A percentile compares a stretch with the other conserved stretches of the same genome.
Conservation (phyloP, 1,284 basidiomycete species). For the Prillingera fragicola region DNA sequence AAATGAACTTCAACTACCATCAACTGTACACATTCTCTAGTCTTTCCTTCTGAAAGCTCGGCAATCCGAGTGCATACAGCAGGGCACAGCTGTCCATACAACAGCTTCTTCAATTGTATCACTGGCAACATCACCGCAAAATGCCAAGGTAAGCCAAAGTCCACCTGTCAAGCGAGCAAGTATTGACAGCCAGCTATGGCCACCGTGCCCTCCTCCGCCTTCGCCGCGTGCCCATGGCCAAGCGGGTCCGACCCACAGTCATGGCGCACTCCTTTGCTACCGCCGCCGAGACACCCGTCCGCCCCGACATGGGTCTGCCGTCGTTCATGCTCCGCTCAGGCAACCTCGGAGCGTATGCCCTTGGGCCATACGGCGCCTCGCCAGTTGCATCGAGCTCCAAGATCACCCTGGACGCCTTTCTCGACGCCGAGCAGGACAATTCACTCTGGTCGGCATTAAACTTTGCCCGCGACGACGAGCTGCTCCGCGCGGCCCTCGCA, state of each 20-base stretch:
- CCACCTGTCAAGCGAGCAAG: too few relatives aligned
- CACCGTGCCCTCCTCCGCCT: slow-evolving; percentile 9
- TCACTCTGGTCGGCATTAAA: slow-evolving; percentile 3
- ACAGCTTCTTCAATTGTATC: too few relatives aligned
- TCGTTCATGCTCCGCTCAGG: background rate
- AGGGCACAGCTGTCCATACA: too few relatives aligned
- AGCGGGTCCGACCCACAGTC: background rate
- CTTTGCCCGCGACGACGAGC: slow-evolving; percentile 25
- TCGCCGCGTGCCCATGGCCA: slow-evolving; percentile 2
- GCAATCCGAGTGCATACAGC: too few relatives aligned
- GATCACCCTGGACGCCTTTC: slow-evolving; percentile 24
- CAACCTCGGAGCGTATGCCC: background rate
- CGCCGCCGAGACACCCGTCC: background rate
- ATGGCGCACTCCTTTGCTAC: background rate
- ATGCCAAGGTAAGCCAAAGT: slow-evolving; percentile 10
- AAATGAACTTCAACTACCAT: background rate
- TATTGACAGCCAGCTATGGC: slow-evolving; percentile 11
- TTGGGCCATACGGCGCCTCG: slow-evolving; percentile 6
- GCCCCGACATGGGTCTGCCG: background rate
- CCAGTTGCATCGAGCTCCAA: slow-evolving; percentile 24
- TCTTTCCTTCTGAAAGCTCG: background rate
- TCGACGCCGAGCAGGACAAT: background rate
- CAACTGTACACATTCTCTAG: background rate
- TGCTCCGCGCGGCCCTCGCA: slow-evolving; percentile 17
- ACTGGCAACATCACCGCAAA: background rate